These are phyloP conservation scores for Pyrenophora graminea DNA, from an alignment of 2,329 filamentous ascomycete species.

Conservation along the genomic window DNA sequence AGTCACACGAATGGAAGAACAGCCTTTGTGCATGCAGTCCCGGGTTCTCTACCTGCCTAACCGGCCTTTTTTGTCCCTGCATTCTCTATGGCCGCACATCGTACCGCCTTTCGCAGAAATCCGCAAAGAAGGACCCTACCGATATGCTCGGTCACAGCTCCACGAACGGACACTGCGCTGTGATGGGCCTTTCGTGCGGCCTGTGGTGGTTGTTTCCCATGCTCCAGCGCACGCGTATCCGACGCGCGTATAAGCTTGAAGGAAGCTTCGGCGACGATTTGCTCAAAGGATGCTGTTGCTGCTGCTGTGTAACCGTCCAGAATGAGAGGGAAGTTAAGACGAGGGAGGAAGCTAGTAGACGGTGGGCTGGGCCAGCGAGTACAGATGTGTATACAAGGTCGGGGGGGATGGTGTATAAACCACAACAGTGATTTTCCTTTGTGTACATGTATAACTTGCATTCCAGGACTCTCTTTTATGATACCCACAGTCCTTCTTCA, in stretches of 20 bases:
- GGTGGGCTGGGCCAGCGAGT: slow-evolving; percentile 46
- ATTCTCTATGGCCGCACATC: slow-evolving; percentile 51
- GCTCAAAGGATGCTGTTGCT: slow-evolving; percentile 46
- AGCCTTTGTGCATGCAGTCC: slow-evolving; percentile 42
- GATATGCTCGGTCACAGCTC: slow-evolving; percentile 45
- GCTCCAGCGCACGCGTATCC: slow-evolving; percentile 46
- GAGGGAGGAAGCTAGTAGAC: slow-evolving; percentile 49
- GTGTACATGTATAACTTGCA: neutral
- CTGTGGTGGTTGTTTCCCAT: slow-evolving; percentile 47
- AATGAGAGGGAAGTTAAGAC: slow-evolving; percentile 52
- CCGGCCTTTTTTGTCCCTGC: slow-evolving; percentile 51
- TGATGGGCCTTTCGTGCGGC: slow-evolving; percentile 45
- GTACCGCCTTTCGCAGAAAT: slow-evolving; percentile 48
- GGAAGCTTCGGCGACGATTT: slow-evolving; percentile 46
- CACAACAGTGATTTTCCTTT: slow-evolving; percentile 30
- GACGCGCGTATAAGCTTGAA: slow-evolving; percentile 50
- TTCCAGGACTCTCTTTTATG: slow-evolving; percentile 2
- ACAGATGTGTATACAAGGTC: slow-evolving; percentile 37
- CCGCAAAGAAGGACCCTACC: slow-evolving; percentile 46
- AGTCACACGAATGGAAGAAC: slow-evolving; percentile 36
- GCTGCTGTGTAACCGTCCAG: slow-evolving; percentile 49
- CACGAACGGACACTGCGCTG: slow-evolving; percentile 48
- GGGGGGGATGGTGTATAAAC: slow-evolving; percentile 43
- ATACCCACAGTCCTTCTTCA: slow-evolving; percentile 14
- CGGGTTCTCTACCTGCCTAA: slow-evolving; percentile 45